These are phyloP conservation scores for Botrytis fabae DNA, from an alignment of 2,329 filamentous ascomycete genomes.

Conservation along the genomic window DNA sequence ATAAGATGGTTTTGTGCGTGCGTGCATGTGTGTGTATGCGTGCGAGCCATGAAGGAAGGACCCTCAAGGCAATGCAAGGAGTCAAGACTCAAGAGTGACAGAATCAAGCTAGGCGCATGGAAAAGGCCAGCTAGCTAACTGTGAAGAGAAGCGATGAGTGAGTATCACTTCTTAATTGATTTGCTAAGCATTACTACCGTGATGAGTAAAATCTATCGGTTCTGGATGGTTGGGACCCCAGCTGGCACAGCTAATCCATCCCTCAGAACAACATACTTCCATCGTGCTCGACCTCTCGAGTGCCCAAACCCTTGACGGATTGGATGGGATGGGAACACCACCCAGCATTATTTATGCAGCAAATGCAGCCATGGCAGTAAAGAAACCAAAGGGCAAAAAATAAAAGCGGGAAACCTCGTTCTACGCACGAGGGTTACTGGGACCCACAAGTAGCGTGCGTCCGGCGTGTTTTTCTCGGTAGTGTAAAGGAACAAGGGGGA, in stretches of 20 bases:
- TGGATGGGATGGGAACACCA: neutral
- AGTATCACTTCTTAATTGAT: neutral
- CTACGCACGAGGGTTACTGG: neutral
- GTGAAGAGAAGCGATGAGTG: neutral
- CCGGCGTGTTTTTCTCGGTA: slow-evolving; percentile 13
- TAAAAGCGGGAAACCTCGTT: neutral
- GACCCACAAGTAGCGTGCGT: slow-evolving; percentile 8
- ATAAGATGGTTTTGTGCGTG: neutral
- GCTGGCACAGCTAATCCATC: neutral
- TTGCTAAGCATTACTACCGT: slow-evolving; percentile 7
- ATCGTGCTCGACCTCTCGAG: neutral
- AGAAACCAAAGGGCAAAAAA: neutral
- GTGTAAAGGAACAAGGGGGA: slow-evolving; percentile 7
- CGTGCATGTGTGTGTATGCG: neutral
- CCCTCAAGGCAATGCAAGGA: neutral
- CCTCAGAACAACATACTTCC: neutral
- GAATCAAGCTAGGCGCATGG: neutral
- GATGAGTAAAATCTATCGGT: neutral
- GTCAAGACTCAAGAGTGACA: neutral
- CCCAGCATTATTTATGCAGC: slow-evolving; percentile 1
- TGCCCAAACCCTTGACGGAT: neutral
- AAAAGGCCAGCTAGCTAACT: neutral
- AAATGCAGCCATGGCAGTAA: neutral
- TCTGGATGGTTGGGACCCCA: neutral
- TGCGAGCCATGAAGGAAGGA: neutral